Base-by-base conservation (phyloP, 2,329 filamentous ascomycete species). In the Cordyceps pruinosa region DNA sequence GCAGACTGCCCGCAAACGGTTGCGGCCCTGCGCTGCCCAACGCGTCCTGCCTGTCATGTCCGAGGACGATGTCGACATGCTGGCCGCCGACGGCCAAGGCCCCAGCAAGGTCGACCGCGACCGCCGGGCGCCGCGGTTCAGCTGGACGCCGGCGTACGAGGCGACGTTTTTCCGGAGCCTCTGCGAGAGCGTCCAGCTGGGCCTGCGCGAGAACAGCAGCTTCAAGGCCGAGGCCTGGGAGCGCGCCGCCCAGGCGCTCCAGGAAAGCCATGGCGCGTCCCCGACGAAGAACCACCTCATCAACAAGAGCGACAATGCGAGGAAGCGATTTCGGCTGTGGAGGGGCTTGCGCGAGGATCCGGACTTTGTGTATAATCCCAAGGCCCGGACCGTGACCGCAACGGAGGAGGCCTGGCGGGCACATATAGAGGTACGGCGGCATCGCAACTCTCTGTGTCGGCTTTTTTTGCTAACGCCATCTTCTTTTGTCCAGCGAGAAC, bases 201-300 rank as follows among this genome's bases (percentile, higher is more conserved):
- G 81, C 60, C 73, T 81, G 57, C 75, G 77, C 61, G 79, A 82
- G 62, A 80, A 80, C 62, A 80, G 80, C 69, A 83, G 78, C 72
- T 84, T 84, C 74, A 84, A 84, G 69, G 73, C 77, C 19, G 80
- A 83, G 64, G 81, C 81, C 2, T 84, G 81, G 81, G 79, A 83
- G 57, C 78, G 79, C 61, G 81, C 81, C 46, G 75, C 77, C 56
- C 71, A 74, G 47, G 80, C 79, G 32, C 69, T 84, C 56, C 76
- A 79, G 69, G 77, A 80, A 30, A 75, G 75, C 55, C 81, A 84
- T 63, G 73, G 73, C 64, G 80, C 81, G 46, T 82, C 75, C 61
- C 80, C 81, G n/a, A 77, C 81, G 60, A 84, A 84, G 70, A 78
- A 75, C 63, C 81, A 84, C 56, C 76, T 84, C 35, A 82, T 84